Conservation (phyloP, 495 filamentous ascomycete genomes). For the Penicillium flavigenum region DNA sequence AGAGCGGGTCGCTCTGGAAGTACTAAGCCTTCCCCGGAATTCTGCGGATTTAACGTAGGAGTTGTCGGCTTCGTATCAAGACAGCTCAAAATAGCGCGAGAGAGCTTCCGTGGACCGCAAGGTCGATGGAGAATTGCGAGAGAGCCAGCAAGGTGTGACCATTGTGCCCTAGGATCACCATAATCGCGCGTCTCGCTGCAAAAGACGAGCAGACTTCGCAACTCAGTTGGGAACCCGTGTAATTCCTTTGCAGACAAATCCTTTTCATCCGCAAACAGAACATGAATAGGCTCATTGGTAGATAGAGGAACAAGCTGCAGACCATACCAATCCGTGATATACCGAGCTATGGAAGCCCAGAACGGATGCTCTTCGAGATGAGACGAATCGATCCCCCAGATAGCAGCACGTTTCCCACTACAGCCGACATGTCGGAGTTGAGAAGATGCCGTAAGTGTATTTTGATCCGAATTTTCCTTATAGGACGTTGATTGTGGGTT, state of each 20-base stretch:
- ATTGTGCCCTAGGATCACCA: slow-evolving; percentile 16
- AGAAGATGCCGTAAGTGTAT: slow-evolving; percentile 12
- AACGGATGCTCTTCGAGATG: slow-evolving; percentile 1
- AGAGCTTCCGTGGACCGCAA: slow-evolving; percentile 61
- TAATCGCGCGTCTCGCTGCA: slow-evolving; percentile 23
- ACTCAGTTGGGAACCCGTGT: slow-evolving; percentile 16
- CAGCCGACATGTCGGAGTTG: slow-evolving; percentile 18
- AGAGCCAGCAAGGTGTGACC: slow-evolving; percentile 26
- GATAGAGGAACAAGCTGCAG: slow-evolving; percentile 36
- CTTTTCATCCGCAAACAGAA: slow-evolving; percentile 39
- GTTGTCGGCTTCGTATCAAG: slow-evolving; percentile 8
- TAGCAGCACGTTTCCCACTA: slow-evolving; percentile 16
- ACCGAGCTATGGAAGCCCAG: slow-evolving; percentile 20
- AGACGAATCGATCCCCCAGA: slow-evolving; percentile 21
- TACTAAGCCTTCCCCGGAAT: not conserved
- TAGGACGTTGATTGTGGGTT: not conserved
- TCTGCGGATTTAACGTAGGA: not conserved
- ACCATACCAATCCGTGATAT: slow-evolving; percentile 42
- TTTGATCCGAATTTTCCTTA: slow-evolving; percentile 4
- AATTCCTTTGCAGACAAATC: slow-evolving; percentile 16
- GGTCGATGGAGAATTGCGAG: slow-evolving; percentile 46
- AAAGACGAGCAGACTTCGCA: slow-evolving; percentile 22
- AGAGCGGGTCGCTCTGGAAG: not conserved
- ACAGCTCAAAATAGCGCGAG: slow-evolving; percentile 46
- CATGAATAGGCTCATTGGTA: slow-evolving; percentile 22